A percentile compares a stretch with the other conserved stretches of the same genome.
Conservation (phyloP, 176 grass and related monocot genomes). For the Oryza officinalis region DNA sequence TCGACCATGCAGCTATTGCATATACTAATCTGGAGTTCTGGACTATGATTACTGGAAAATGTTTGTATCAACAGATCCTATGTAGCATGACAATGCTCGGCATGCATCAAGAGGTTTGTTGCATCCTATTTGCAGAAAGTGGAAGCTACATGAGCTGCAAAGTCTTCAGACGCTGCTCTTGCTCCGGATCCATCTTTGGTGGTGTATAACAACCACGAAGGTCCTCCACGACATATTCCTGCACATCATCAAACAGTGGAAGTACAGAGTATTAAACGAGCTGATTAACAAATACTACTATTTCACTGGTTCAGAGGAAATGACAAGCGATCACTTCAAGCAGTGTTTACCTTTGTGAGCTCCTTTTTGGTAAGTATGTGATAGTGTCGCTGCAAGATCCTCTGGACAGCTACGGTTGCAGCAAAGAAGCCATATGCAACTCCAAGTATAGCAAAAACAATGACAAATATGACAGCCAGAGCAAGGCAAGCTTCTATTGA, state of each 20-base stretch:
- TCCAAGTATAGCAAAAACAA: conserved; percentile 76
- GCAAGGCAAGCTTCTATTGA: conserved; percentile 84
- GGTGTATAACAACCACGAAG: conserved; percentile 55
- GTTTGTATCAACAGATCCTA: neutral
- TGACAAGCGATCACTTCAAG: neutral
- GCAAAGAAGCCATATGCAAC: conserved; percentile 79
- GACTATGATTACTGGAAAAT: neutral
- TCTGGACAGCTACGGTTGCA: conserved; percentile 78
- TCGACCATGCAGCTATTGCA: neutral
- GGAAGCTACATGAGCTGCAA: conserved; percentile 63
- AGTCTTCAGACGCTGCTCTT: conserved; percentile 64
- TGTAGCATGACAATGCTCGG: neutral
- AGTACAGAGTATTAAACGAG: neutral
- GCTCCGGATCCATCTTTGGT: conserved; percentile 69
- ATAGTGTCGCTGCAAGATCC: conserved; percentile 86
- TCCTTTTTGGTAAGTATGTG: conserved; percentile 81
- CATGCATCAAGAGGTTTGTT: neutral
- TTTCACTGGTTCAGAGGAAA: neutral
- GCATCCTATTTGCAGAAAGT: neutral
- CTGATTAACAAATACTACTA: neutral
- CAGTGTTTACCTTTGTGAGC: conserved; percentile 70
- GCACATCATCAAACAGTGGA: neutral
- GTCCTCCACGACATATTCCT: conserved; percentile 81
- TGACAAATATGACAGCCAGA: conserved; percentile 75
- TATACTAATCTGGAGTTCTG: neutral